Percentiles rank a stretch among this genome's conserved stretches.
Conservation (phyloP, 2,329 filamentous ascomycete genomes). For the Sclerotinia minor region DNA sequence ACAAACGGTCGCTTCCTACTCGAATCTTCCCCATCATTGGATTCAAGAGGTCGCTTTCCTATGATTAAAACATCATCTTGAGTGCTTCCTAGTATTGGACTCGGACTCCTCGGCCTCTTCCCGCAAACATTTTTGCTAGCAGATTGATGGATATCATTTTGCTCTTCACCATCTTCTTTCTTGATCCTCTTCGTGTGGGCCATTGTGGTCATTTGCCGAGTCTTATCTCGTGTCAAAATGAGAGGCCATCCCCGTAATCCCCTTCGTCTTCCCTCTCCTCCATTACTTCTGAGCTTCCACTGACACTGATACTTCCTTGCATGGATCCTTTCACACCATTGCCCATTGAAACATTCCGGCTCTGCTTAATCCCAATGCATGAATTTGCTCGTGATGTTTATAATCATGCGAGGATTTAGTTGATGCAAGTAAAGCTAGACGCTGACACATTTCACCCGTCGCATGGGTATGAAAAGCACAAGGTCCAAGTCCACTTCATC, state of each 20-base stretch:
- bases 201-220: neutral
- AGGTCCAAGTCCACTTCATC: neutral
- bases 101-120: neutral
- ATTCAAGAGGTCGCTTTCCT: neutral
- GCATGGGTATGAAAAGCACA: slow-evolving; percentile 22
- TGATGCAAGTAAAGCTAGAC: neutral
- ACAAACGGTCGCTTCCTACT: slow-evolving; percentile 7
- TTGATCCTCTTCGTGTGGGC: neutral
- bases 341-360: neutral
- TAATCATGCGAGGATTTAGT: neutral
- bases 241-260: neutral
- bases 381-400: too few relatives aligned
- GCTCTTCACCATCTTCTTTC: neutral
- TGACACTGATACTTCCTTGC: neutral
- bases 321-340: neutral
- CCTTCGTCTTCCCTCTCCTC: neutral
- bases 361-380: neutral
- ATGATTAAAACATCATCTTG: neutral
- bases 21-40: neutral
- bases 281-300: neutral
- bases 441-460: neutral
- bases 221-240: neutral
- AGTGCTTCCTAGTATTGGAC: slow-evolving; percentile 16
- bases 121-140: neutral
- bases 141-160: neutral